Conservation (phyloP, 2,329 filamentous ascomycete species). For the Fusarium metavorans region DNA sequence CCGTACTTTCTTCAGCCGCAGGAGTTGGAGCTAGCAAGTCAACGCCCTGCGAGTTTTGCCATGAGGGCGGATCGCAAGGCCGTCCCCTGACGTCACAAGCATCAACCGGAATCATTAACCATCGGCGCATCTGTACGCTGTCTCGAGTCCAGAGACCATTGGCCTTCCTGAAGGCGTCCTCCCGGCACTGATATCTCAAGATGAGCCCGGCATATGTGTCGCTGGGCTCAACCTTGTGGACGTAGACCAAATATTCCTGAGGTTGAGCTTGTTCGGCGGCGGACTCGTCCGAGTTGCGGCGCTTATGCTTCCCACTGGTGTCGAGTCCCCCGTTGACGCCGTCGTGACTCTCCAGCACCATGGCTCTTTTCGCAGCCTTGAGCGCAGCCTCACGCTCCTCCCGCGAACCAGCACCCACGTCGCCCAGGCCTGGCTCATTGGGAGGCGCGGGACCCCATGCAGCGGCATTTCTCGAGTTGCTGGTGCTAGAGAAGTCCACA, state of each 20-base stretch:
- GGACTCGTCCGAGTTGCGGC: conserved; percentile 76
- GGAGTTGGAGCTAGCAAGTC: conserved; percentile 67
- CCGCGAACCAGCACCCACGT: conserved; percentile 67
- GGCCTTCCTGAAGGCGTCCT: conserved; percentile 84
- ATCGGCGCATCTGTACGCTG: conserved; percentile 85
- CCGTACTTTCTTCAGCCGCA: conserved; percentile 42
- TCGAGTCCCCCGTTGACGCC: conserved; percentile 70
- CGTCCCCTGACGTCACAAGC: conserved; percentile 87
- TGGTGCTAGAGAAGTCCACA: conserved; percentile 29
- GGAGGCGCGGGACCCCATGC: conserved; percentile 65
- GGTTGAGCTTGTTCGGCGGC: conserved; percentile 66
- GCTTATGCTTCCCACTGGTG: conserved; percentile 69
- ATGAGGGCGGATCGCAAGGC: conserved; percentile 67
- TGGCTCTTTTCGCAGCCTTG: conserved; percentile 68
- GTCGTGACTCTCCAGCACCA: conserved; percentile 71
- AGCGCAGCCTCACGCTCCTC: conserved; percentile 66
- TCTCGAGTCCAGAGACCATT: conserved; percentile 97
- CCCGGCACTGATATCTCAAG: conserved; percentile 88
- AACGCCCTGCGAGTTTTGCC: conserved; percentile 54
- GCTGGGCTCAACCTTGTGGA: conserved; percentile 84
- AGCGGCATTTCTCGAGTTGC: conserved; percentile 27
- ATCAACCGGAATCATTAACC: conserved; percentile 87
- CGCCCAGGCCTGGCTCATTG: conserved; percentile 53
- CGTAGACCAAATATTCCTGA: conserved; percentile 85
- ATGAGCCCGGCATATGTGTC: conserved; percentile 94